phyloP scores from a whole-genome alignment of 2,329 filamentous ascomycete species.

The Fusarium sororula region DNA sequence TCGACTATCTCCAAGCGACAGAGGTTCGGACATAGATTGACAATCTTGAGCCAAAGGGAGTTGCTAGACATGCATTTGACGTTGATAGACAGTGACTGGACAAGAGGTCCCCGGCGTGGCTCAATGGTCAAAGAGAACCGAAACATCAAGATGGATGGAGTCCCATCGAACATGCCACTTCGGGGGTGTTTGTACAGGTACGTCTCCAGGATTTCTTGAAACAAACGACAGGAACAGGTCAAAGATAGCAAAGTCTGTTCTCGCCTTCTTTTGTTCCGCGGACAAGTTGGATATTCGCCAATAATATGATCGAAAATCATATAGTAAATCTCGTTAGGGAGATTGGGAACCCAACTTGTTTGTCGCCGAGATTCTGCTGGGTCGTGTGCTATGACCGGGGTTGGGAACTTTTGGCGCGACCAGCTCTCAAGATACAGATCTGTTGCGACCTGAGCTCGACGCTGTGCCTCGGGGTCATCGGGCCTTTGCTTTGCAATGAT shows the following conservation, averaged over 20 bases:
- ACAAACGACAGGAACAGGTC: background rate
- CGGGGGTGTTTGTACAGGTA: background rate
- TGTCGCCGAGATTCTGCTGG: background rate
- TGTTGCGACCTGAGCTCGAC: slow-evolving; percentile 4
- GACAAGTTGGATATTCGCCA: background rate
- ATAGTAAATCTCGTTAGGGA: slow-evolving; percentile 10
- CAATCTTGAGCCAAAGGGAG: background rate
- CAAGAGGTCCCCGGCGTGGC: background rate
- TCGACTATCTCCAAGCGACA: background rate
- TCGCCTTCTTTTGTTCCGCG: background rate
- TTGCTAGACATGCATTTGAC: background rate
- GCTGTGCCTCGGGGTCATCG: slow-evolving; percentile 1
- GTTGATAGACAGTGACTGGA: background rate
- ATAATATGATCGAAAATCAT: background rate
- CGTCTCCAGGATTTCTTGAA: background rate
- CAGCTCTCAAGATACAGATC: background rate
- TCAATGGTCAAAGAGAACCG: background rate
- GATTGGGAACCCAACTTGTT: fast-evolving
- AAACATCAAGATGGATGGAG: background rate
- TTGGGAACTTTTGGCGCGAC: background rate
- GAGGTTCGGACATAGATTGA: background rate
- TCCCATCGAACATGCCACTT: background rate
- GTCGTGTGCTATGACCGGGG: background rate
- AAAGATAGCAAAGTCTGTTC: background rate
- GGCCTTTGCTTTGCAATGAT: background rate